phyloP scores from a whole-genome alignment of 208 protist species.

The Leishmania tropica region DNA sequence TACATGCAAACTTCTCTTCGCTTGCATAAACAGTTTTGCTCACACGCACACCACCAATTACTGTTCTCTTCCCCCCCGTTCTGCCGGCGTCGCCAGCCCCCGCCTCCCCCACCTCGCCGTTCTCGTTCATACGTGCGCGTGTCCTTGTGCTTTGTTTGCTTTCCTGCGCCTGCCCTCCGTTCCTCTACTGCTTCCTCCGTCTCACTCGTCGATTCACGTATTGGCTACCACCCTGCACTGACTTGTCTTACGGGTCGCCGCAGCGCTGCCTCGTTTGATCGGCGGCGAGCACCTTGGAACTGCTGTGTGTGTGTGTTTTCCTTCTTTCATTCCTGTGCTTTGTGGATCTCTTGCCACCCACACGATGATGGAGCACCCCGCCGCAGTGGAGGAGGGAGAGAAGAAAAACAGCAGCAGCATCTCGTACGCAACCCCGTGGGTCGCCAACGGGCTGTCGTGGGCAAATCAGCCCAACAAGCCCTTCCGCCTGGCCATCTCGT shows the following conservation, averaged over 20 bases:
- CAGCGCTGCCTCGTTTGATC: not conserved
- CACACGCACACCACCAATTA: not conserved
- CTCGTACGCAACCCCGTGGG: conserved; percentile 95
- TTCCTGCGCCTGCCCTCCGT: not conserved
- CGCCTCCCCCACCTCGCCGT: too few species aligned
- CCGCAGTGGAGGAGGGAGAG: conserved; percentile 12
- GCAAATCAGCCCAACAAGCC: conserved; percentile 37
- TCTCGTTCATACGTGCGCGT: not conserved
- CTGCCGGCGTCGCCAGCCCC: not conserved
- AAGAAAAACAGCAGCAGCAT: conserved; percentile 51
- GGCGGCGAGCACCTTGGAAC: not conserved
- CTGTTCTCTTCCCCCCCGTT: not conserved
- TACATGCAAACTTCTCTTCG: not conserved
- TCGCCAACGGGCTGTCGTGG: conserved; percentile 97
- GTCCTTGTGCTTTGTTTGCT: not conserved
- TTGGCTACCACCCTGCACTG: not conserved
- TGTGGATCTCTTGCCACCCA: not conserved
- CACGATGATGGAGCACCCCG: conserved; percentile 13
- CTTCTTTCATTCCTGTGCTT: not conserved
- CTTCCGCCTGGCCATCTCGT: conserved; percentile 94
- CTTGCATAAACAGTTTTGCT: not conserved
- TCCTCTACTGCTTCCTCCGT: not conserved
- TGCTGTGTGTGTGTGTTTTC: not conserved
- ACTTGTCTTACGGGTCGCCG: not conserved
- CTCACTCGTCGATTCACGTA: not conserved